phyloP scores from a whole-genome alignment of 2,329 filamentous ascomycete species.

The Pseudocercospora eumusae region DNA sequence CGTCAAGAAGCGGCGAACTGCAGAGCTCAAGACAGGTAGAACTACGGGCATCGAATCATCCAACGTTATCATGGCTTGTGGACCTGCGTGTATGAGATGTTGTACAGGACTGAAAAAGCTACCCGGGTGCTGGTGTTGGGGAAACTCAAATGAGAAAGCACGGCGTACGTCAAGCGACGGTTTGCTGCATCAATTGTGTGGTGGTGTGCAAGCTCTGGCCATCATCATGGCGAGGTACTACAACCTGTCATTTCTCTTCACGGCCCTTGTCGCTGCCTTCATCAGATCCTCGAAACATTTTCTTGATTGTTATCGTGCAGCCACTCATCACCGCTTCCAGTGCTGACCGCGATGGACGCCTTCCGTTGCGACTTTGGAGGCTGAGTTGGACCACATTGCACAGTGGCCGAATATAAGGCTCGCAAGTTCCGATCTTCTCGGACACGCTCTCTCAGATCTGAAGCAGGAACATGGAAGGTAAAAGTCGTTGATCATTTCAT shows the following conservation, averaged over 20 bases:
- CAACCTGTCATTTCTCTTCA: background rate
- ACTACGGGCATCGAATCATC: background rate
- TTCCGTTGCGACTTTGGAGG: too few species aligned
- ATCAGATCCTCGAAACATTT: too few species aligned
- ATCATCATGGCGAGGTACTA: background rate
- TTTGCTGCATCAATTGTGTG: constrained; percentile 4
- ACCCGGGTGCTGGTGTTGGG: background rate
- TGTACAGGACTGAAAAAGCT: background rate
- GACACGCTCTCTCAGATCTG: too few species aligned
- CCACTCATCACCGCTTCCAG: too few species aligned
- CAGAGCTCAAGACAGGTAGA: background rate
- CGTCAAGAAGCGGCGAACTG: background rate
- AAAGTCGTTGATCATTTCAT: background rate
- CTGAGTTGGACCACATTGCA: too few species aligned
- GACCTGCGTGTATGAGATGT: background rate
- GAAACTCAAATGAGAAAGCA: background rate
- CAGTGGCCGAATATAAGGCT: too few species aligned
- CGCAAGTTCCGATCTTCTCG: too few species aligned
- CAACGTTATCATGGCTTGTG: background rate
- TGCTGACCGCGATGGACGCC: too few species aligned
- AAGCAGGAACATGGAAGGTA: too few species aligned
- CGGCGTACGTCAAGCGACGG: constrained; percentile 3
- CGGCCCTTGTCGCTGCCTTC: background rate
- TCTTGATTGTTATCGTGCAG: too few species aligned
- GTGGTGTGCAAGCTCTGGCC: background rate